Evolutionary conservation across 129 eudicot genomes (phyloP).

Genomic region (Daucus carota): DH1_v3.0 NC_030383.2:37151501-37152000

Average conservation of each 20-base stretch:
- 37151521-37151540: background rate
- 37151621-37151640: background rate
- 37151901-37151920: constrained; percentile 27
- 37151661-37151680: background rate
- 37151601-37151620: background rate
- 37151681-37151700: background rate
- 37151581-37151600: background rate
- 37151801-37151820: constrained; percentile 21
- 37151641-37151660: background rate
- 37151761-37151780: background rate
- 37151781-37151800: background rate
- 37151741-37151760: constrained; percentile 10
- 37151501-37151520: background rate
- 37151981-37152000: constrained; percentile 20
- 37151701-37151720: background rate
- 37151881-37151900: constrained; percentile 20
- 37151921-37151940: constrained; percentile 23
- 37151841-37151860: constrained; percentile 18
- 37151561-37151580: background rate
- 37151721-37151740: constrained; percentile 6
- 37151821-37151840: constrained; percentile 24
- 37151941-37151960: constrained; percentile 27
- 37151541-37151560: background rate
- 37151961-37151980: constrained; percentile 28
- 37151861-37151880: constrained; percentile 18